A percentile compares a stretch with the other conserved stretches of the same genome.
phyloP scores from a whole-genome alignment of 2,329 filamentous ascomycete genomes.

The Ophiocordyceps robertsii region DNA sequence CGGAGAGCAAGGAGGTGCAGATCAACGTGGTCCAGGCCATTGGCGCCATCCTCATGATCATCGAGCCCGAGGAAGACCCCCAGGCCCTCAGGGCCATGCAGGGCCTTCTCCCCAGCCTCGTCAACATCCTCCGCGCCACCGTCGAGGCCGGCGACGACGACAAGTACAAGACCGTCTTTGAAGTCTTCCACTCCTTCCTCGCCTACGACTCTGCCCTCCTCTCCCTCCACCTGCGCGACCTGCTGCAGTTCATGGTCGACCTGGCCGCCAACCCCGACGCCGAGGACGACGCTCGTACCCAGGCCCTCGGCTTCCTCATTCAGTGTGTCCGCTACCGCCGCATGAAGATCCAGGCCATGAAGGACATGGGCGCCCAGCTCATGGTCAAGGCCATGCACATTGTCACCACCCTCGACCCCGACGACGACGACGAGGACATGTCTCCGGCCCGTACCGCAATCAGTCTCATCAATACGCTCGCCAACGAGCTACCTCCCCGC shows the following conservation, averaged over 20 bases:
- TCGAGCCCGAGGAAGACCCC: constrained; percentile 77
- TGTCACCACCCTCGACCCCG: constrained; percentile 73
- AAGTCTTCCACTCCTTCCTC: constrained; percentile 92
- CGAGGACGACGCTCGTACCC: constrained; percentile 74
- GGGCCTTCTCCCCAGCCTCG: constrained; percentile 72
- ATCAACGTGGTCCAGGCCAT: constrained; percentile 90
- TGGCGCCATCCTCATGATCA: constrained; percentile 72
- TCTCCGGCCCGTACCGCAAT: constrained; percentile 78
- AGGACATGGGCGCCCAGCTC: constrained; percentile 69
- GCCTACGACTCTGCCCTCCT: constrained; percentile 79
- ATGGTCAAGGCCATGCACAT: constrained; percentile 83
- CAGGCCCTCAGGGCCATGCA: constrained; percentile 64
- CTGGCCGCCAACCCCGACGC: constrained; percentile 63
- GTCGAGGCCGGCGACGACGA: constrained; percentile 76
- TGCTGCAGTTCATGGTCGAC: constrained; percentile 89
- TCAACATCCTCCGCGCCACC: constrained; percentile 73
- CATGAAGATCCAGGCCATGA: constrained; percentile 87
- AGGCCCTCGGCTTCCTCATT: constrained; percentile 88
- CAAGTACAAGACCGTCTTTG: constrained; percentile 78
- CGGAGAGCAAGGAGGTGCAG: constrained; percentile 81
- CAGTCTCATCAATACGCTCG: constrained; percentile 76
- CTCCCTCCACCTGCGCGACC: constrained; percentile 73
- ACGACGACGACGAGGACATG: constrained; percentile 61
- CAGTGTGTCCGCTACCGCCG: constrained; percentile 85
- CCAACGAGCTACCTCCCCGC: constrained; percentile 77